Conservation (phyloP, 2,329 filamentous ascomycete genomes). For the Metarhizium brunneum region DNA sequence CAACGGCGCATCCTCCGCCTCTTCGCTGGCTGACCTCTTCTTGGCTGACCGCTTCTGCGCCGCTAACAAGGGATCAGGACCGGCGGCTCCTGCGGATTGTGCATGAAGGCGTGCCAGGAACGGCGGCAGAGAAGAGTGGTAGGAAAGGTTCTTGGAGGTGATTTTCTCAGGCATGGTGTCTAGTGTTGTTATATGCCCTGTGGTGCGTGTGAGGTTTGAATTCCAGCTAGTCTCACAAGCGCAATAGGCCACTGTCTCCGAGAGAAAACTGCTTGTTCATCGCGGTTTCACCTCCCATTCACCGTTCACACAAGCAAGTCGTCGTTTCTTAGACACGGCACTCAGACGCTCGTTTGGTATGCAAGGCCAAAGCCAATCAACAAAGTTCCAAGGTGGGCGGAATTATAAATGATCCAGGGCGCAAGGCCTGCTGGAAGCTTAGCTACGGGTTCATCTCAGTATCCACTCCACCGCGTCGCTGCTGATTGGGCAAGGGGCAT, state of each 20-base stretch:
- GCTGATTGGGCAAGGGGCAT: no score
- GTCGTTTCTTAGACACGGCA: background rate
- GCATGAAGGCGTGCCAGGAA: slow-evolving; percentile 51
- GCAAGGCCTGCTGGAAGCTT: no score
- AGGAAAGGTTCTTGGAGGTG: slow-evolving; percentile 61
- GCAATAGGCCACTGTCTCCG: background rate
- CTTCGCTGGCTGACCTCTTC: slow-evolving; percentile 52
- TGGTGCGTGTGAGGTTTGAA: background rate
- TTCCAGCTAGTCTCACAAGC: background rate
- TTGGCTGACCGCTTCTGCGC: slow-evolving; percentile 38
- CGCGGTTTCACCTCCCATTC: background rate
- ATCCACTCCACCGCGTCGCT: no score
- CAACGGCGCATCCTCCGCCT: slow-evolving; percentile 68
- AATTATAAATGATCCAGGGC: no score
- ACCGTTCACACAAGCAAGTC: background rate
- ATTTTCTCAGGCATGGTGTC: slow-evolving; percentile 47
- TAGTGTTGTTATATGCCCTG: background rate
- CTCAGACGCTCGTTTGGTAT: no score
- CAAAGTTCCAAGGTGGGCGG: no score
- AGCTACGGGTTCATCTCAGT: no score
- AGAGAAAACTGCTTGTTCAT: background rate
- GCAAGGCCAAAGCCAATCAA: no score
- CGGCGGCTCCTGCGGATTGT: slow-evolving; percentile 37
- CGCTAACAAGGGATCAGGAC: slow-evolving; percentile 44
- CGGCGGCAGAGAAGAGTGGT: slow-evolving; percentile 49